These are phyloP conservation scores for Cicer cuneatum DNA, from an alignment of 306 rosid species.

Conservation along the genomic window DNA sequence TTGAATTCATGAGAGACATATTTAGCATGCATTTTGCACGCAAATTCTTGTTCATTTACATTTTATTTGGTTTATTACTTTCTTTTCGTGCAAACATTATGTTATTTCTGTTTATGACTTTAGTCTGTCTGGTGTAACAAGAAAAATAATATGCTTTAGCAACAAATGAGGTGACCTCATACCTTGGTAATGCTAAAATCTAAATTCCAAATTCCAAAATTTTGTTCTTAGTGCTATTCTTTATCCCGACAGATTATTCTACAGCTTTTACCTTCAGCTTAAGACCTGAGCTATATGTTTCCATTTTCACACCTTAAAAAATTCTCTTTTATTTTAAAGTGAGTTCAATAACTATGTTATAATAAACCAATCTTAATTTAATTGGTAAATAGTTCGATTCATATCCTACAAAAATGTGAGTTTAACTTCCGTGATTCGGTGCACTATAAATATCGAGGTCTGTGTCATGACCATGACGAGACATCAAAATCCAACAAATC, in stretches of 20 bases:
- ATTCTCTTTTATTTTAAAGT: background rate
- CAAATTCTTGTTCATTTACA: slow-evolving; percentile 4
- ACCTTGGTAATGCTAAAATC: slow-evolving; percentile 42
- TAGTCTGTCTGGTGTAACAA: slow-evolving; percentile 37
- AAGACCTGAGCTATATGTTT: background rate
- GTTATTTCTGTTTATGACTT: slow-evolving; percentile 19
- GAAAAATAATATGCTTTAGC: slow-evolving; percentile 49
- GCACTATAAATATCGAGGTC: too few relatives aligned
- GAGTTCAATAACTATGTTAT: too few relatives aligned
- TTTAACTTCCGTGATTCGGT: too few relatives aligned
- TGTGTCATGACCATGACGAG: too few relatives aligned
- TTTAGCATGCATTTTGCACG: slow-evolving; percentile 19
- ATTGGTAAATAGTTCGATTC: too few relatives aligned
- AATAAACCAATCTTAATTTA: too few relatives aligned
- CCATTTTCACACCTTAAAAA: background rate
- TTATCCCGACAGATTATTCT: slow-evolving; percentile 14
- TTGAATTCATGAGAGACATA: slow-evolving; percentile 24
- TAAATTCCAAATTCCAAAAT: background rate
- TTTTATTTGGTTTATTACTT: slow-evolving; percentile 37
- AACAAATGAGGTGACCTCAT: slow-evolving; percentile 40
- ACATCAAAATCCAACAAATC: too few relatives aligned
- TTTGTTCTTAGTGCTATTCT: slow-evolving; percentile 27
- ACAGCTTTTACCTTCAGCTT: background rate
- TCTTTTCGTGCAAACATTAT: slow-evolving; percentile 49
- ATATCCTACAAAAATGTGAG: too few relatives aligned